phyloP scores from a whole-genome alignment of 2,329 filamentous ascomycete species.

The Taxawa tesnikishii region DNA sequence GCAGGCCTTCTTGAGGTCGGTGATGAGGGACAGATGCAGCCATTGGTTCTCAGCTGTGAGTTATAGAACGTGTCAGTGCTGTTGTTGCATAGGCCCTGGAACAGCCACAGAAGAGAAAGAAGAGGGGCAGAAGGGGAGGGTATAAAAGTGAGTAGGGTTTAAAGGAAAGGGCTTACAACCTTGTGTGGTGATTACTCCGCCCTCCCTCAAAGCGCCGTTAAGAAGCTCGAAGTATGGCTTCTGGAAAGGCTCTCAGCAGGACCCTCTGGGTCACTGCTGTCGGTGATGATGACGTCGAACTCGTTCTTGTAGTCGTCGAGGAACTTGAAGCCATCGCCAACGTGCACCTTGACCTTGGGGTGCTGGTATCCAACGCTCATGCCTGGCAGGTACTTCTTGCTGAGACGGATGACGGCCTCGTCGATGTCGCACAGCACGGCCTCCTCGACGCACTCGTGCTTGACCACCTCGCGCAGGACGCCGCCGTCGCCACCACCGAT shows the following conservation, averaged over 20 bases:
- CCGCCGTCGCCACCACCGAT: conserved; percentile 96
- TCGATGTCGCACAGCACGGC: conserved; percentile 97
- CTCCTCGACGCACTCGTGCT: conserved; percentile 95
- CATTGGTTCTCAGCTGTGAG: conserved; percentile 90
- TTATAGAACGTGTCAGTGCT: conserved; percentile 11
- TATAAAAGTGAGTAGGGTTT: conserved; percentile 11
- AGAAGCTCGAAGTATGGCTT: conserved; percentile 98
- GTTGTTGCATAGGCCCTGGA: conserved; percentile 2
- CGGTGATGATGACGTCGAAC: conserved; percentile 99
- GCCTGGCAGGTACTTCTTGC: conserved; percentile 90
- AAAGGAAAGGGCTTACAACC: conserved; percentile 84
- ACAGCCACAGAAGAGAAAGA: conserved; percentile 1
- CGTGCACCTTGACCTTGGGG: conserved; percentile 82
- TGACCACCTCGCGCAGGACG: conserved; percentile 95
- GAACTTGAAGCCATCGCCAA: conserved; percentile 99
- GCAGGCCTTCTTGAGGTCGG: conserved; percentile 92
- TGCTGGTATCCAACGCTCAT: conserved; percentile 88
- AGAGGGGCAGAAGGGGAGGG: conserved; percentile 1
- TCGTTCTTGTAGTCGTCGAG: conserved; percentile 90
- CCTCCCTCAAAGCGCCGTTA: conserved; percentile 76
- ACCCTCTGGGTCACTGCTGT: conserved; percentile 94
- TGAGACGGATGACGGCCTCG: conserved; percentile 95
- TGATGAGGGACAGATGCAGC: conserved; percentile 91
- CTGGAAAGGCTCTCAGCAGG: conserved; percentile 96
- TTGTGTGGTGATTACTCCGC: conserved; percentile 99